These are phyloP conservation scores for Acanthamoeba divionensis DNA, from an alignment of 208 protist genomes.

Conservation along the genomic window DNA sequence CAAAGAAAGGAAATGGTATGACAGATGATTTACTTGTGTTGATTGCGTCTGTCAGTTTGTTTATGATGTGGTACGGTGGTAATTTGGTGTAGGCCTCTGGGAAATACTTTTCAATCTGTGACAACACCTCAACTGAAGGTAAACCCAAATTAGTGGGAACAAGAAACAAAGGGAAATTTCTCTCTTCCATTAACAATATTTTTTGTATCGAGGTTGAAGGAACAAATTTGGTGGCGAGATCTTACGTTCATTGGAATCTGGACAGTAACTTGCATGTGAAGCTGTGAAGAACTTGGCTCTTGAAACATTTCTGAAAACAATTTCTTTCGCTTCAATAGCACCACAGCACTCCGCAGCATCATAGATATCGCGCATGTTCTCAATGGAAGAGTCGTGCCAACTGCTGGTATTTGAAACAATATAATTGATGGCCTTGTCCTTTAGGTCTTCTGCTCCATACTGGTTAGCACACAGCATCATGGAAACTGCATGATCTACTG, in stretches of 20 bases:
- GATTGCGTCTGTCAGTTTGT: no score
- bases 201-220: no score
- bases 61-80: no score
- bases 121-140: no score
- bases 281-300: neutral
- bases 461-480: slow-evolving; percentile 9
- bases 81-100: no score
- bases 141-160: no score
- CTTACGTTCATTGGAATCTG: no score
- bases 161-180: no score
- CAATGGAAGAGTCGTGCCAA: neutral
- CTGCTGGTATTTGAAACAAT: neutral
- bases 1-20: neutral
- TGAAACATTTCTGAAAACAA: neutral
- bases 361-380: neutral
- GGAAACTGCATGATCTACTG: neutral
- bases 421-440: neutral
- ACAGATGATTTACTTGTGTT: neutral
- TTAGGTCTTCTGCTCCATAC: slow-evolving; percentile 4
- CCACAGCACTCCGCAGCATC: neutral
- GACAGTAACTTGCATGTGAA: no score
- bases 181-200: no score
- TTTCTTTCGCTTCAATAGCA: neutral
- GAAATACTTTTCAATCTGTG: no score
- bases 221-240: no score